A percentile compares a stretch with the other conserved stretches of the same genome.
phyloP scores from a whole-genome alignment of 306 rosid genomes.

The Quercus aquifolioides region DNA sequence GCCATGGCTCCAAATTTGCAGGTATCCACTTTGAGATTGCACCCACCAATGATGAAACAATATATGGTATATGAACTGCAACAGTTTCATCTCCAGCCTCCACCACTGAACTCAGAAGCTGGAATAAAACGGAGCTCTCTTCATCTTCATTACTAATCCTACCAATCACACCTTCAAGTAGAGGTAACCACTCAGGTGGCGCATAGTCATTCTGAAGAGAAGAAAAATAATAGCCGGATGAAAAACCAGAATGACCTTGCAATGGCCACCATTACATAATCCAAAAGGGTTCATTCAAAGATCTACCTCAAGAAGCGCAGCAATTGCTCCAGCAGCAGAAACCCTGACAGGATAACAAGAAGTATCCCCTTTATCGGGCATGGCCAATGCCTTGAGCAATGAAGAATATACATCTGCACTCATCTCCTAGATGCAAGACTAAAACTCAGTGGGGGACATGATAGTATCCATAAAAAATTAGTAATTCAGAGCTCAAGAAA shows the following conservation, averaged over 20 bases:
- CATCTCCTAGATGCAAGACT: constrained; percentile 59
- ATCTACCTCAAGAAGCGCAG: constrained; percentile 74
- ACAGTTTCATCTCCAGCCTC: constrained; percentile 80
- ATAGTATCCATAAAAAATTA: not conserved
- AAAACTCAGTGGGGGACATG: constrained; percentile 14
- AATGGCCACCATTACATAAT: constrained; percentile 9
- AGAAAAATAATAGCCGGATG: constrained; percentile 21
- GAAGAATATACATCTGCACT: constrained; percentile 71
- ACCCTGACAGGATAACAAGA: constrained; percentile 86
- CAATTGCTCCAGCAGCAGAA: constrained; percentile 86
- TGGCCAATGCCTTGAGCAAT: constrained; percentile 66
- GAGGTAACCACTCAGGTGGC: constrained; percentile 90
- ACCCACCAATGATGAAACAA: constrained; percentile 57
- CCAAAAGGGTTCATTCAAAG: constrained; percentile 19
- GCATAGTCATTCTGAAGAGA: constrained; percentile 74
- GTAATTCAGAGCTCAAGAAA: not conserved
- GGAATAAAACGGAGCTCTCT: constrained; percentile 66
- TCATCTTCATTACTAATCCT: constrained; percentile 58
- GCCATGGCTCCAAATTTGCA: constrained; percentile 67
- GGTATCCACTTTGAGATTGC: constrained; percentile 58
- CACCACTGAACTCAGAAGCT: constrained; percentile 76
- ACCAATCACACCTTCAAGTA: constrained; percentile 71
- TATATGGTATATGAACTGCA: constrained; percentile 65
- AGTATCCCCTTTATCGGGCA: constrained; percentile 54
- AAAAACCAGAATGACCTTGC: constrained; percentile 15